These are phyloP conservation scores for Backusella macrospora DNA, from an alignment of 192 early-diverging fungal genomes.

Conservation along the genomic window DNA sequence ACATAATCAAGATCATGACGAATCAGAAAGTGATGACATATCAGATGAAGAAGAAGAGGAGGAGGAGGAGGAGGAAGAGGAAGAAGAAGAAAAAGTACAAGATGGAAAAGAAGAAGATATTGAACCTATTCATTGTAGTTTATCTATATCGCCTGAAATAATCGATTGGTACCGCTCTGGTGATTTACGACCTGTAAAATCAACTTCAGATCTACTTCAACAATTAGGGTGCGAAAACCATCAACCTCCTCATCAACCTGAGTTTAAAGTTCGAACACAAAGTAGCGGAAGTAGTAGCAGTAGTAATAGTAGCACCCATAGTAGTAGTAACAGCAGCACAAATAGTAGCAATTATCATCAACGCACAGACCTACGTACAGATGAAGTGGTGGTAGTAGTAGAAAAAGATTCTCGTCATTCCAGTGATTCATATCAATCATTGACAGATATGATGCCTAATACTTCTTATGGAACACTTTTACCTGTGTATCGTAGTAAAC, in stretches of 20 bases:
- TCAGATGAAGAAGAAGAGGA: background rate
- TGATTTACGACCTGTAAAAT: background rate
- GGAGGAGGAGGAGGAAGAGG: background rate
- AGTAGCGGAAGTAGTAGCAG: background rate
- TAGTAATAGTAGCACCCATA: background rate
- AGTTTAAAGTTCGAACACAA: background rate
- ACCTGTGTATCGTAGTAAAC: background rate
- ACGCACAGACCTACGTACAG: background rate
- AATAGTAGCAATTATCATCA: background rate
- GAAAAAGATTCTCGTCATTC: conserved; percentile 5
- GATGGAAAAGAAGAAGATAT: background rate
- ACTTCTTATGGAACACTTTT: conserved; percentile 8
- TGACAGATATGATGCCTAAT: conserved; percentile 10
- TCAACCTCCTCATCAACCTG: background rate
- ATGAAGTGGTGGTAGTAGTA: background rate
- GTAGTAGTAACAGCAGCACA: background rate
- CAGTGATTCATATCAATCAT: conserved; percentile 11
- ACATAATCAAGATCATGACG: background rate
- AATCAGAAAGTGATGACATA: background rate
- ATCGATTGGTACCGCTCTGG: conserved; percentile 18
- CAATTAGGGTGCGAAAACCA: conserved; percentile 2
- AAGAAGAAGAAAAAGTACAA: background rate
- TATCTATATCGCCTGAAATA: conserved; percentile 19
- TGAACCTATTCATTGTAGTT: background rate
- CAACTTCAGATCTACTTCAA: background rate